phyloP scores from a whole-genome alignment of 1,284 basidiomycete species.

The Austroboletus rostrupii region DNA sequence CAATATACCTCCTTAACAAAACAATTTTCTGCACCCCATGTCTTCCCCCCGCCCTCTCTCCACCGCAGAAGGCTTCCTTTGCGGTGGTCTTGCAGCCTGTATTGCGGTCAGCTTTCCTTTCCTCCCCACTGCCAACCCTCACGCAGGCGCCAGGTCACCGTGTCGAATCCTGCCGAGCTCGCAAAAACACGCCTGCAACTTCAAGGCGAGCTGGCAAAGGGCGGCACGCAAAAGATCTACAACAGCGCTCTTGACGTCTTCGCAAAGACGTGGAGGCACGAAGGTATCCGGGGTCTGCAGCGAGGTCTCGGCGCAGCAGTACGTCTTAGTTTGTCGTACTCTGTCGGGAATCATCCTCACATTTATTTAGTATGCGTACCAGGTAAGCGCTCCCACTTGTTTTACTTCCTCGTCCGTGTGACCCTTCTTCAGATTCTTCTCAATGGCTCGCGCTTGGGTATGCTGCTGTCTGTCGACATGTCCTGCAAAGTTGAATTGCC shows the following conservation, averaged over 20 bases:
- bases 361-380: slow-evolving; percentile 75
- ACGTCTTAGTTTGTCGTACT: slow-evolving; percentile 34
- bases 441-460: slow-evolving; percentile 92
- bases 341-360: slow-evolving; percentile 16
- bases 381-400: slow-evolving; percentile 47
- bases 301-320: slow-evolving; percentile 88
- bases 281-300: slow-evolving; percentile 89
- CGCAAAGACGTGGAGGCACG: slow-evolving; percentile 85
- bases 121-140: not conserved
- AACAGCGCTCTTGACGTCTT: slow-evolving; percentile 86
- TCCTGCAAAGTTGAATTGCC: not conserved
- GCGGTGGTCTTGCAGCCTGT: slow-evolving; percentile 85
- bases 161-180: slow-evolving; percentile 86
- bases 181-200: slow-evolving; percentile 93
- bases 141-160: slow-evolving; percentile 55
- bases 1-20: not conserved
- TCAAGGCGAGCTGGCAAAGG: slow-evolving; percentile 86
- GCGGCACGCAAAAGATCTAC: slow-evolving; percentile 77
- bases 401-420: not conserved
- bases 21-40: not conserved
- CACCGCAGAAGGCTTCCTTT: slow-evolving; percentile 76
- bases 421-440: slow-evolving; percentile 66
- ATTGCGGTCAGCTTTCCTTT: slow-evolving; percentile 56
- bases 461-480: slow-evolving; percentile 14
- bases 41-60: slow-evolving; percentile 40